Evolutionary conservation across 805 yeast genomes (phyloP).

Genomic region (Tetrapisispora arboricola): DNA sequence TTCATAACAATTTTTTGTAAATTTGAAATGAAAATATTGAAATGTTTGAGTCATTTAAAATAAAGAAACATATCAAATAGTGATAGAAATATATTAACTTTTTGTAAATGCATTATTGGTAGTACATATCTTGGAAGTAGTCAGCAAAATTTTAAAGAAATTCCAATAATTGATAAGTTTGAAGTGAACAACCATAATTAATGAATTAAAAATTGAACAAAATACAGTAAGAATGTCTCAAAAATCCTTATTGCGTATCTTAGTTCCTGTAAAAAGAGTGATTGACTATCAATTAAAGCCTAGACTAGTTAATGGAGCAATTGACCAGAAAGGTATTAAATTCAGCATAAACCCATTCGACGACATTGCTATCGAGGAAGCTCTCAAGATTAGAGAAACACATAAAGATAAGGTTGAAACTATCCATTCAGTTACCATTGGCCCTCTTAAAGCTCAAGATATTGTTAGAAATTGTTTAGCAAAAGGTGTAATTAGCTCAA

Average conservation of each 20-base stretch:
- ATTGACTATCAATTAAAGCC: constrained; percentile 92
- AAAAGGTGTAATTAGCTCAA: constrained; percentile 84
- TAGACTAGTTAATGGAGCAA: constrained; percentile 69
- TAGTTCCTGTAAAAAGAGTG: constrained; percentile 92
- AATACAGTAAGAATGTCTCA: no score
- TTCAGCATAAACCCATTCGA: constrained; percentile 94
- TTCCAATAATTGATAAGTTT: no score
- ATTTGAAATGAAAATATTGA: no score
- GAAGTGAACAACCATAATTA: no score
- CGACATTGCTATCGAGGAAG: constrained; percentile 96
- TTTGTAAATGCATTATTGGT: no score
- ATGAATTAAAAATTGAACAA: no score
- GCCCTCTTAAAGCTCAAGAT: constrained; percentile 79
- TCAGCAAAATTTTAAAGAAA: no score
- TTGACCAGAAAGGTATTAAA: constrained; percentile 78
- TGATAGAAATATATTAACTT: no score
- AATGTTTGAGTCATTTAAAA: no score
- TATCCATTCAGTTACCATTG: constrained; percentile 87
- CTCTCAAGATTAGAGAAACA: constrained; percentile 62
- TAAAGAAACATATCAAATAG: no score
- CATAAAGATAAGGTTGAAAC: constrained; percentile 54
- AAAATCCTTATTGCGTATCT: constrained; percentile 32
- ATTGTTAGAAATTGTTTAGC: constrained; percentile 84
- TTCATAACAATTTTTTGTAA: no score
- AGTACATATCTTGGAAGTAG: no score